A percentile compares a stretch with the other conserved stretches of the same genome.
These are phyloP conservation scores for Haplosporangium gracile DNA, from an alignment of 192 early-diverging fungal genomes.

Conservation along the genomic window DNA sequence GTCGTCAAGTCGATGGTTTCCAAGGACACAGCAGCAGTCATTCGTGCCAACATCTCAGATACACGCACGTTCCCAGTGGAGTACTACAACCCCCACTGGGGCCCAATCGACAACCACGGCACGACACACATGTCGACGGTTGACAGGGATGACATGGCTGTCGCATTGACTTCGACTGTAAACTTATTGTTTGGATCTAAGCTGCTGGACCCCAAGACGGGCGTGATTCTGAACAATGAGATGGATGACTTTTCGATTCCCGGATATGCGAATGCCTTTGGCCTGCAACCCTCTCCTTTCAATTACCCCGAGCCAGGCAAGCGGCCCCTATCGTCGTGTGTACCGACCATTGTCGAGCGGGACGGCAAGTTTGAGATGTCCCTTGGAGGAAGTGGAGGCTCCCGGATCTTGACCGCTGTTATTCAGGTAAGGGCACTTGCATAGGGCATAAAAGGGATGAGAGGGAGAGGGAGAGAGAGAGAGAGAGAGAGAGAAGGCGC, in stretches of 20 bases:
- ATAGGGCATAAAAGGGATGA: background rate
- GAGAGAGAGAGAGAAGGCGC: background rate
- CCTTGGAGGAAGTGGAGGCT: slow-evolving; percentile 89
- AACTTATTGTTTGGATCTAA: slow-evolving; percentile 94
- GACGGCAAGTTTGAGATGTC: slow-evolving; percentile 79
- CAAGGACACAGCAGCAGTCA: slow-evolving; percentile 77
- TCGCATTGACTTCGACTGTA: slow-evolving; percentile 86
- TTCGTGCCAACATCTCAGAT: slow-evolving; percentile 83
- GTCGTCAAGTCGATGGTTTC: slow-evolving; percentile 72
- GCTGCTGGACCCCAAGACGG: slow-evolving; percentile 88
- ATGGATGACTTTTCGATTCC: slow-evolving; percentile 96
- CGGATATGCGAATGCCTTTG: slow-evolving; percentile 80
- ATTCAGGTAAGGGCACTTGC: slow-evolving; percentile 57
- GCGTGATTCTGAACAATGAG: slow-evolving; percentile 94
- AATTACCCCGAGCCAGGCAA: slow-evolving; percentile 90
- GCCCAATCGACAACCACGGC: slow-evolving; percentile 83
- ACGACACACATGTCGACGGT: slow-evolving; percentile 93
- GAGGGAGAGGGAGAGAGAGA: too few relatives aligned
- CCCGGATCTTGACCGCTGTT: slow-evolving; percentile 83
- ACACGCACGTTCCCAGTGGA: slow-evolving; percentile 72
- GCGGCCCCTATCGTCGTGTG: slow-evolving; percentile 80
- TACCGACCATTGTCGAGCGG: slow-evolving; percentile 75
- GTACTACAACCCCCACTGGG: slow-evolving; percentile 88
- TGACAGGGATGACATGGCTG: slow-evolving; percentile 78
- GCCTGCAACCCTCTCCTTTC: slow-evolving; percentile 84